Conservation (phyloP, 164 flowering plant species). For the Umbilicus rupestris region DNA sequence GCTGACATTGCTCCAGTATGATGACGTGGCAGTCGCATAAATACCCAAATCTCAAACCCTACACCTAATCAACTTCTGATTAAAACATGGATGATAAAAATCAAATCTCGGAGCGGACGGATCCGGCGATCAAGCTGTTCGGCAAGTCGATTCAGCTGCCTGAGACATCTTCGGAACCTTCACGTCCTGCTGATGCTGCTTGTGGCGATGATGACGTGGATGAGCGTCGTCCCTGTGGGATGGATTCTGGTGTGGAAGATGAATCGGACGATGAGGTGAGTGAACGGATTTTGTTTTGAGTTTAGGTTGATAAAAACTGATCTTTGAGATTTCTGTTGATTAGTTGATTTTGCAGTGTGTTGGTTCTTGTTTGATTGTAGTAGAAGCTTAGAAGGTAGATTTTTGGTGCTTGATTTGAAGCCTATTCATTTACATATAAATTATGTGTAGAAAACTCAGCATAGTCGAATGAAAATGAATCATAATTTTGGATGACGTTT, state of each 20-base stretch:
- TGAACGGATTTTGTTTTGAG: background rate
- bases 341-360: no score
- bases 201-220: background rate
- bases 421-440: no score
- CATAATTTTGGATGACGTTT: no score
- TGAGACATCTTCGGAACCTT: background rate
- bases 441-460: no score
- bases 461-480: no score
- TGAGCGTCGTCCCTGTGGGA: no score
- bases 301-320: background rate
- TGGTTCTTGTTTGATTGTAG: background rate
- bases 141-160: constrained; percentile 3
- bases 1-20: background rate
- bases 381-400: no score
- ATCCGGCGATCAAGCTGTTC: constrained; percentile 5
- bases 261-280: background rate
- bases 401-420: no score
- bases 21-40: background rate
- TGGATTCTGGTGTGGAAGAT: background rate
- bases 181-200: background rate
- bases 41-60: background rate
- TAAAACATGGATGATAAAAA: constrained; percentile 1
- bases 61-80: background rate
- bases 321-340: background rate
- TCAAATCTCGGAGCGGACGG: background rate